Evolutionary conservation across 2,329 filamentous ascomycete genomes (phyloP).

Genomic region (Fusarium chlamydosporum): DNA sequence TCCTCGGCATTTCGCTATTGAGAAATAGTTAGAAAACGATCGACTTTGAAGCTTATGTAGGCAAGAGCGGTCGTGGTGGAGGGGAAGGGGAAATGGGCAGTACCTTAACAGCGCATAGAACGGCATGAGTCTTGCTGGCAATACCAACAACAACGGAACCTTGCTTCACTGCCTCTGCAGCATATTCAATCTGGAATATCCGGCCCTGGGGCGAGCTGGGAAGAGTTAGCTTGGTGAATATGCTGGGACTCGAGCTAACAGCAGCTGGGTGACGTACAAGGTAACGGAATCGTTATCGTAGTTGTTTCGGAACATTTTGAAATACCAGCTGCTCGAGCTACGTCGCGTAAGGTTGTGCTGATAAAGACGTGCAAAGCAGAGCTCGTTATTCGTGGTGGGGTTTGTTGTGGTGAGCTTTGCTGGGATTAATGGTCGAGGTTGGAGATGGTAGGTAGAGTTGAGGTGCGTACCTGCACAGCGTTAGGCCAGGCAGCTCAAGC

Average conservation of each 20-base stretch:
- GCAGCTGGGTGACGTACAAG: conserved; percentile 76
- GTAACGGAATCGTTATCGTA: conserved; percentile 99
- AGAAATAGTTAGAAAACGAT: conserved; percentile 22
- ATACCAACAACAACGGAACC: conserved; percentile 97
- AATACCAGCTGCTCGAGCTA: conserved; percentile 43
- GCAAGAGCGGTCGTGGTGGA: conserved; percentile 20
- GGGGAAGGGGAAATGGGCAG: conserved; percentile 38
- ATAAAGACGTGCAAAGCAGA: conserved; percentile 12
- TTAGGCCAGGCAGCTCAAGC: conserved; percentile 55
- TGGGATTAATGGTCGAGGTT: conserved; percentile 30
- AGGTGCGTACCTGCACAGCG: conserved; percentile 42
- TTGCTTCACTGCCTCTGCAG: conserved; percentile 98
- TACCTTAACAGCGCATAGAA: conserved; percentile 97
- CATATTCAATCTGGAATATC: conserved; percentile 99
- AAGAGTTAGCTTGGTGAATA: conserved; percentile 47
- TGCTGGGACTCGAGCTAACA: conserved; percentile 40
- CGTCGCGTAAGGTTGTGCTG: conserved; percentile 35
- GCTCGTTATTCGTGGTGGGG: conserved; percentile 28
- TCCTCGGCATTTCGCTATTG: conserved; percentile 95
- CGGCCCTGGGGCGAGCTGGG: conserved; percentile 92
- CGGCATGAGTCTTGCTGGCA: conserved; percentile 97
- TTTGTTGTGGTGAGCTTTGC: conserved; percentile 37
- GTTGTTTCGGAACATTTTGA: conserved; percentile 96
- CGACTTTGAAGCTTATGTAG: conserved; percentile 12
- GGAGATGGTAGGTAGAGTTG: conserved; percentile 39